Evolutionary conservation across 176 grass and related monocot genomes (phyloP), one percentile per base, ranked within the genome.

Genomic region (Melocanna baccifera): DNA sequence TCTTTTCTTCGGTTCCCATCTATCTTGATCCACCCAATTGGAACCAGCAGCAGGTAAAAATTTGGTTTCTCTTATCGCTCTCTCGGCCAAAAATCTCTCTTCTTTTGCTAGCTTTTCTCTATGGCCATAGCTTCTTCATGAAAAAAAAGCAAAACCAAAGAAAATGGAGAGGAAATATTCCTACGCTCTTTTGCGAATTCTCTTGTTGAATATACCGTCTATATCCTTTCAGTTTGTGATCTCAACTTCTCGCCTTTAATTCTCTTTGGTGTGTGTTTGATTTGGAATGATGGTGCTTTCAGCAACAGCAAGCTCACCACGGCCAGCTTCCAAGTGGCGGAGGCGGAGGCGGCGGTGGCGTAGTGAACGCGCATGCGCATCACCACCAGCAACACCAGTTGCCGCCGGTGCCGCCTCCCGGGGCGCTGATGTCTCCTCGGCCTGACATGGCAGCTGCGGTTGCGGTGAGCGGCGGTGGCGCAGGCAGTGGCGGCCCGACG

Each of bases 11-110:
- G 73, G 92, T 94, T 94, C 92, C 95, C 62, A 52, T 88, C 64
- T 97, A 97, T 75, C 92, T 89, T 87, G 94, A 97, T 97, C 86
- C 86, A 77, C 92, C 92, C 78, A 97, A 92, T 90, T 97, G 95
- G 95, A 97, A 84, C 89, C 92, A 97, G 81, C 86, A 83, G 85
- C 89, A 90, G 90, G 88, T 91, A 71, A 89, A 48, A 30, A 4
- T 89, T 80, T 91, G 57, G 57, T 26, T 16, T 32, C 62, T 29
- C 62, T 64, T 7, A 51, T 58, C 15, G 6, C 16, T 74, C 26
- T 26, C 52, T 55, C n/a, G 13, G 28, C 59, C 22, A 34, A 47
- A 37, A 58, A 81, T 70, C 68, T 39, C 65, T 79, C 26, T 39
- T 81, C 20, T 64, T 12, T 70, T n/a, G 43, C 30, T 70, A 4